Evolutionary conservation across 2,329 filamentous ascomycete genomes (phyloP).

Genomic region (Podosphaera fusca): DNA sequence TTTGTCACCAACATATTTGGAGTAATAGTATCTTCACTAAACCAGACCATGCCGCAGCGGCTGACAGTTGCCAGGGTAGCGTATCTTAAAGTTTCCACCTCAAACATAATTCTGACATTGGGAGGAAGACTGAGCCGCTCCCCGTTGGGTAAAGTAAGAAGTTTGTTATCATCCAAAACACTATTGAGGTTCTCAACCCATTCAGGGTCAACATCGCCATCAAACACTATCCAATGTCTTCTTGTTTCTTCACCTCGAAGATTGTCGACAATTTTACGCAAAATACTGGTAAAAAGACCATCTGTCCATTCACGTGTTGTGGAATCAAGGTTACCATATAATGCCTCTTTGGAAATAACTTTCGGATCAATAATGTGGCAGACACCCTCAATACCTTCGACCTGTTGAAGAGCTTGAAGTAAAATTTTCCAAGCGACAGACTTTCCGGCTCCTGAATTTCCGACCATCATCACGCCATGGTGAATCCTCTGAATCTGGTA

Average conservation of each 20-base stretch:
- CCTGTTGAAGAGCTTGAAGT: conserved; percentile 70
- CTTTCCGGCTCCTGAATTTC: conserved; percentile 91
- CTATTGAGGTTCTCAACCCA: conserved; percentile 99
- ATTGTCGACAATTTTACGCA: conserved; percentile 97
- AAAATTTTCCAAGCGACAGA: conserved; percentile 86
- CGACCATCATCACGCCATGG: conserved; percentile 99
- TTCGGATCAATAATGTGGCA: conserved; percentile 97
- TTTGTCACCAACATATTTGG: conserved; percentile 80
- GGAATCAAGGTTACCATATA: conserved; percentile 88
- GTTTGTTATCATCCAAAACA: conserved; percentile 96
- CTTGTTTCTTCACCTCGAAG: conserved; percentile 91
- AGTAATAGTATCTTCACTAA: conserved; percentile 92
- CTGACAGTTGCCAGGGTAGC: conserved; percentile 95
- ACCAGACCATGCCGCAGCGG: conserved; percentile 99
- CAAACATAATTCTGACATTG: conserved; percentile 98
- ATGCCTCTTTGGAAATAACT: conserved; percentile 96
- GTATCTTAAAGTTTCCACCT: conserved; percentile 94
- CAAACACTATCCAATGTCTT: conserved; percentile 97
- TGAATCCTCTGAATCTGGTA: conserved; percentile 97
- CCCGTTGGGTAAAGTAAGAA: conserved; percentile 89
- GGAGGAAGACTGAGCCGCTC: conserved; percentile 84
- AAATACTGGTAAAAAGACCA: conserved; percentile 88
- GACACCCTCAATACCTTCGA: conserved; percentile 80
- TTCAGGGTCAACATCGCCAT: conserved; percentile 95
- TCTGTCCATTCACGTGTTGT: conserved; percentile 99